Evolutionary conservation across 2,329 filamentous ascomycete genomes (phyloP), one percentile per base, ranked within the genome.

Genomic region (Penicillium sp.): DNA sequence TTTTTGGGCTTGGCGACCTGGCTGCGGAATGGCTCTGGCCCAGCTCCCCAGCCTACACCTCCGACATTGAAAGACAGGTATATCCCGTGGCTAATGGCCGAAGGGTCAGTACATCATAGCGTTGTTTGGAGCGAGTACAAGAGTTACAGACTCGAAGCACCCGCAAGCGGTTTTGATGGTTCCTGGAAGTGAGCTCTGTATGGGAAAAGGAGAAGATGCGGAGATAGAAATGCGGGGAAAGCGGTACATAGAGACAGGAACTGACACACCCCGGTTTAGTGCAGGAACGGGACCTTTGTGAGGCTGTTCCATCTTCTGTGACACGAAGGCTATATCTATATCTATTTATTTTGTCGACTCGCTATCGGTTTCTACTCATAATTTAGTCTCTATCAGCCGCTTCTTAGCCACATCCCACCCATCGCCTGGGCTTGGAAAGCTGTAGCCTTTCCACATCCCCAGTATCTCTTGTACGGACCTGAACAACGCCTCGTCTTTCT

Each of bases 381-480:
- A 22, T 26, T 31, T 51, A 4, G 29, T 16, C 14, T 10, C 3
- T 5, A 44, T 28, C 2, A 45, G 47, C 24, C 27, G 40, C 24
- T 54, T 56, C 5, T 22, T 50, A 5, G 54, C 24, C 20, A 52
- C 45, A 35, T 56, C 54, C 54, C 54, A 56, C 20, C 39, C 49
- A 31, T 52, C 44, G 10, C 54, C 54, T 6, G 54, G 54, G 27
- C 47, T 56, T 3, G 55, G 55, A 26, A 62, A 59, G 37, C 51
- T 74, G 59, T 78, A 85, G 58, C 84, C 81, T 49, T 79, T 76
- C 75, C 82, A 85, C 27, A 74, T 63, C 3, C 79, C 82, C 41
- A 88, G 63, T 18, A 81, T 74, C 29, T 80, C 80, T 55, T 73
- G 70, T 11, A 87, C 76, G 9, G 75, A 74, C 49, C 74, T 69